Evolutionary conservation across 306 rosid species (phyloP).

Genomic region (Vigna trinervia): DNA sequence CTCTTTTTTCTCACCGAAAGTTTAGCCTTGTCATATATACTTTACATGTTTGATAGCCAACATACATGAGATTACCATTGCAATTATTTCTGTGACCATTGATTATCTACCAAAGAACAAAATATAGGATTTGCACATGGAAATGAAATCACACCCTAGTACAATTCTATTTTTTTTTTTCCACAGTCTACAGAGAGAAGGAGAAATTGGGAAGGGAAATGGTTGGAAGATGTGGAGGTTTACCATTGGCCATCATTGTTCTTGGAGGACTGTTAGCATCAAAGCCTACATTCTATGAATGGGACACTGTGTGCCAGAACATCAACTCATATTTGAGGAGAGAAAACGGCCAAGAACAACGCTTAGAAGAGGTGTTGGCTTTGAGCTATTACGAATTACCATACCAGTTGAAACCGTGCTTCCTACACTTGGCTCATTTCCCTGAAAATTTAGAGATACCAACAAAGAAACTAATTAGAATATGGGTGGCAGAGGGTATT

Average conservation of each 20-base stretch:
- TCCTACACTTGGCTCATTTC: conserved; percentile 58
- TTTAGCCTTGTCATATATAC: not conserved
- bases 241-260: conserved; percentile 64
- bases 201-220: conserved; percentile 63
- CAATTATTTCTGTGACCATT: conserved; percentile 3
- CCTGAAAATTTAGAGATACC: conserved; percentile 63
- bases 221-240: conserved; percentile 66
- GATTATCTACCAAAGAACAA: conserved; percentile 24
- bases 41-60: not conserved
- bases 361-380: conserved; percentile 52
- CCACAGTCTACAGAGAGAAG: conserved; percentile 46
- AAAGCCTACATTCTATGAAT: conserved; percentile 54
- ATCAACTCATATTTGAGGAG: conserved; percentile 52
- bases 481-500: conserved; percentile 75
- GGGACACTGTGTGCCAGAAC: conserved; percentile 56
- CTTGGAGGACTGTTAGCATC: conserved; percentile 67
- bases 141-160: conserved; percentile 18
- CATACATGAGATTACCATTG: conserved; percentile 22
- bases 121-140: not conserved
- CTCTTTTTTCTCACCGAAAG: not conserved
- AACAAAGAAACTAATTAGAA: conserved; percentile 51
- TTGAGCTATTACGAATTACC: conserved; percentile 66
- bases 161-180: conserved; percentile 12
- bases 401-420: conserved; percentile 63
- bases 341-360: conserved; percentile 51